Percentiles rank a stretch among this genome's conserved stretches.
phyloP scores from a whole-genome alignment of 805 yeast species.

The Metschnikowia matae region DNA sequence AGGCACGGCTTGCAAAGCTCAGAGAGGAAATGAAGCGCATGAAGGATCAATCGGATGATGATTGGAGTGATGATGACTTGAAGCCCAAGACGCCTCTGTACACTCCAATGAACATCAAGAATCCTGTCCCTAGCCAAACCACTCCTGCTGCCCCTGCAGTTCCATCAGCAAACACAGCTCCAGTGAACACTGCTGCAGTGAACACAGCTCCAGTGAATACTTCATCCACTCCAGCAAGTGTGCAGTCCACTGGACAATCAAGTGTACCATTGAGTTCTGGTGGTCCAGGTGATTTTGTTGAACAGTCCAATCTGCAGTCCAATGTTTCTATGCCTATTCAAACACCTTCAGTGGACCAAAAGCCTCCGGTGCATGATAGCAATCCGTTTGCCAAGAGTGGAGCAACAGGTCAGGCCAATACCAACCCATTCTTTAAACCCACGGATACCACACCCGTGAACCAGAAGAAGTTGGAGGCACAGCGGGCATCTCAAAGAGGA shows the following conservation, averaged over 20 bases:
- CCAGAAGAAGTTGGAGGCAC: constrained; percentile 59
- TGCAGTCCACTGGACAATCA: background rate
- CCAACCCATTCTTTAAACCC: constrained; percentile 62
- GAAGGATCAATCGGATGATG: constrained; percentile 18
- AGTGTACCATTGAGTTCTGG: background rate
- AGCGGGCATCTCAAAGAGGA: constrained; percentile 69
- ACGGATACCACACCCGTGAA: constrained; percentile 38
- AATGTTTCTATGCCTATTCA: too few relatives aligned
- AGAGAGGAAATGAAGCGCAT: constrained; percentile 53
- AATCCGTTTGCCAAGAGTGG: constrained; percentile 47
- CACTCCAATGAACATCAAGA: constrained; percentile 8
- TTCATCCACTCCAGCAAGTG: background rate
- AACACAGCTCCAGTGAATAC: too few relatives aligned
- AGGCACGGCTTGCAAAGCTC: constrained; percentile 53
- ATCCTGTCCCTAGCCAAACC: background rate
- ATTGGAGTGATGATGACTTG: constrained; percentile 33
- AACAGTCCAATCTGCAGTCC: too few relatives aligned
- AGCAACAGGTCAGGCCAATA: constrained; percentile 9
- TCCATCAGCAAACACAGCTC: background rate
- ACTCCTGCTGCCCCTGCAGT: background rate
- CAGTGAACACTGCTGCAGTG: too few relatives aligned
- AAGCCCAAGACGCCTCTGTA: constrained; percentile 14
- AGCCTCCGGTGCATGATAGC: constrained; percentile 18
- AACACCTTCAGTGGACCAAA: too few relatives aligned
- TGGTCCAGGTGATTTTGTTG: too few relatives aligned